A percentile compares a stretch with the other conserved stretches of the same genome.
These are phyloP conservation scores for Backusella parvicylindrica DNA, from an alignment of 192 early-diverging fungal genomes.

Conservation along the genomic window DNA sequence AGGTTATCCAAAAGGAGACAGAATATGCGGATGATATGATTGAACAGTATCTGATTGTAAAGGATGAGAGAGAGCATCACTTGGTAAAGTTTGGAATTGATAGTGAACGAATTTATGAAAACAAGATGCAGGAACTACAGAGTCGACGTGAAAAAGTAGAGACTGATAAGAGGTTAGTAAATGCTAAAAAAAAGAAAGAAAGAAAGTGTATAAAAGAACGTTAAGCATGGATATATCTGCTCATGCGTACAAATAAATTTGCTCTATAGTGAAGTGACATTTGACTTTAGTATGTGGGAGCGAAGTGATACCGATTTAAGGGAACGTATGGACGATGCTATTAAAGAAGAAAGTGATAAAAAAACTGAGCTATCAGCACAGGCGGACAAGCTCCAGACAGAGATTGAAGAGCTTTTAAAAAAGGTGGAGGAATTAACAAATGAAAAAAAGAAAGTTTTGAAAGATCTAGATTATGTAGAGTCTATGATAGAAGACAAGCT, in stretches of 20 bases:
- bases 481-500: background rate
- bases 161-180: background rate
- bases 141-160: background rate
- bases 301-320: constrained; percentile 3
- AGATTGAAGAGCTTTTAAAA: background rate
- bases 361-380: background rate
- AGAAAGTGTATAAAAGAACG: too few relatives aligned
- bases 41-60: background rate
- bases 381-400: background rate
- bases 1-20: background rate
- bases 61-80: background rate
- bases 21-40: background rate
- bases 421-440: background rate
- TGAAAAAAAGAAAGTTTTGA: background rate
- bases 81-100: background rate
- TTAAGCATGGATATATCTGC: too few relatives aligned
- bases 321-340: constrained; percentile 5
- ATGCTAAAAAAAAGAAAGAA: too few relatives aligned
- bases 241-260: too few relatives aligned
- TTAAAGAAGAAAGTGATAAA: constrained; percentile 1
- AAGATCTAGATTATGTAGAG: background rate
- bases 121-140: background rate
- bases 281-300: constrained; percentile 12
- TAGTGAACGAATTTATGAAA: background rate
- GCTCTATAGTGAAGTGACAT: constrained; percentile 10